Evolutionary conservation across 257 asterid genomes (phyloP).

Genomic region (Rhazya stricta): DNA sequence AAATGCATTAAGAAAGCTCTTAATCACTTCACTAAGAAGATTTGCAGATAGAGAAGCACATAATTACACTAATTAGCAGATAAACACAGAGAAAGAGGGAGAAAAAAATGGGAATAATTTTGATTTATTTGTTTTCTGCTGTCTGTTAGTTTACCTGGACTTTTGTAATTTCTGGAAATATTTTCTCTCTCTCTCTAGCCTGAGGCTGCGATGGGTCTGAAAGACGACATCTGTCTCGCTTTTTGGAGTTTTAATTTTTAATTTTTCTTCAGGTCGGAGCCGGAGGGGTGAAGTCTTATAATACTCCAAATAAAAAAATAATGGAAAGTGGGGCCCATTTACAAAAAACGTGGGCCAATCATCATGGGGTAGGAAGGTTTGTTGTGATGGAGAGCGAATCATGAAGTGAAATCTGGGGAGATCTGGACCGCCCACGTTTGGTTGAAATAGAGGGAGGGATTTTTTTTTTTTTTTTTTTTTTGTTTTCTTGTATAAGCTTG

Average conservation of each 20-base stretch:
- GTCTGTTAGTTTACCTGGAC: constrained; percentile 16
- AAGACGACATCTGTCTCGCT: constrained; percentile 23
- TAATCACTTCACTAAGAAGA: background rate
- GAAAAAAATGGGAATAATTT: background rate
- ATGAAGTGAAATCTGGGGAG: constrained; percentile 23
- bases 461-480: too few relatives aligned
- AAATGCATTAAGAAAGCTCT: background rate
- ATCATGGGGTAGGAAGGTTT: constrained; percentile 26
- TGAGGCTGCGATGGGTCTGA: constrained; percentile 17
- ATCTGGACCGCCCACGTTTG: constrained; percentile 36
- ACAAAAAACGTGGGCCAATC: constrained; percentile 46
- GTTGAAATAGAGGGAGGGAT: constrained; percentile 3
- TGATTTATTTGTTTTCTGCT: background rate
- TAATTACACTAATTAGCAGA: background rate
- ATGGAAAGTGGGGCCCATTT: constrained; percentile 33
- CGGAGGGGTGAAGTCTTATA: background rate
- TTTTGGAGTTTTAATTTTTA: constrained; percentile 4
- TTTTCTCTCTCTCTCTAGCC: constrained; percentile 2
- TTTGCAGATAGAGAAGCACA: background rate
- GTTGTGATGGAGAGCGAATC: constrained; percentile 36
- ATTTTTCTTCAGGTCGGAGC: constrained; percentile 4
- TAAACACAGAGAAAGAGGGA: background rate
- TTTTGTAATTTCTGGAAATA: constrained; percentile 1
- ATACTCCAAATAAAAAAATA: constrained; percentile 9
- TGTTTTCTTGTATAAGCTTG: constrained; percentile 12